These are phyloP conservation scores for Panicum hallii DNA, from an alignment of 202 grass and related monocot genomes.

Conservation along the genomic window DNA sequence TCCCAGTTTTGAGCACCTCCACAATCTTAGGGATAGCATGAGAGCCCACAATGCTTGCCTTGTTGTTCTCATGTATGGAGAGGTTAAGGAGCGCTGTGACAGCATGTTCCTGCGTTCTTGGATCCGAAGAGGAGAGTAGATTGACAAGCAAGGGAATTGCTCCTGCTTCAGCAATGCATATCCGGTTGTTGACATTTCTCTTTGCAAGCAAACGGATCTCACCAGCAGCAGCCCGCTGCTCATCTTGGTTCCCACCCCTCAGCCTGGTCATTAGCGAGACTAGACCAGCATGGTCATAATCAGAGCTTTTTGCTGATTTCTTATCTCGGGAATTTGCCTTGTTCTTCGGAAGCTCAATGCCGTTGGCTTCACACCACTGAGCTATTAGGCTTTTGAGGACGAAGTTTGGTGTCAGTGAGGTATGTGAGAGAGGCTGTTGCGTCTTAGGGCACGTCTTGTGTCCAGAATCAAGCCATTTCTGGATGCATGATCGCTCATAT, in stretches of 20 bases:
- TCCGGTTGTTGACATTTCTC: constrained; percentile 88
- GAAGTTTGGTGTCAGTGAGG: constrained; percentile 85
- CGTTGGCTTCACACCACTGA: constrained; percentile 97
- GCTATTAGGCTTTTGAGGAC: constrained; percentile 93
- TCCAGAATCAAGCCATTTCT: constrained; percentile 94
- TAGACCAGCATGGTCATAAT: constrained; percentile 70
- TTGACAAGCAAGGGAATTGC: constrained; percentile 82
- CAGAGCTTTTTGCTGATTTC: constrained; percentile 57
- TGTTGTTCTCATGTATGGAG: constrained; percentile 94
- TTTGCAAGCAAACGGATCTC: constrained; percentile 94
- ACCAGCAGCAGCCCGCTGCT: constrained; percentile 88
- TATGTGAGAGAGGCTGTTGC: constrained; percentile 79
- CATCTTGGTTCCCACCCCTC: constrained; percentile 67
- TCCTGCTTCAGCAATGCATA: constrained; percentile 85
- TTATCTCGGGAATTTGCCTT: constrained; percentile 60
- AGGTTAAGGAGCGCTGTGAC: constrained; percentile 96
- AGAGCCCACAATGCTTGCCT: constrained; percentile 75
- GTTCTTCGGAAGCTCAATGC: constrained; percentile 83
- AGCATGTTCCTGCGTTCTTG: constrained; percentile 88
- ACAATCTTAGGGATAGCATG: constrained; percentile 90
- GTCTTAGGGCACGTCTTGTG: constrained; percentile 94
- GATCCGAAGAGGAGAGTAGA: constrained; percentile 79
- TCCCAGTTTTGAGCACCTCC: constrained; percentile 82
- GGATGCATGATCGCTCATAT: constrained; percentile 87
- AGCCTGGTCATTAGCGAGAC: constrained; percentile 71